Conservation (phyloP, 805 yeast species). For the Saccharomycopsis guyanensis region DNA sequence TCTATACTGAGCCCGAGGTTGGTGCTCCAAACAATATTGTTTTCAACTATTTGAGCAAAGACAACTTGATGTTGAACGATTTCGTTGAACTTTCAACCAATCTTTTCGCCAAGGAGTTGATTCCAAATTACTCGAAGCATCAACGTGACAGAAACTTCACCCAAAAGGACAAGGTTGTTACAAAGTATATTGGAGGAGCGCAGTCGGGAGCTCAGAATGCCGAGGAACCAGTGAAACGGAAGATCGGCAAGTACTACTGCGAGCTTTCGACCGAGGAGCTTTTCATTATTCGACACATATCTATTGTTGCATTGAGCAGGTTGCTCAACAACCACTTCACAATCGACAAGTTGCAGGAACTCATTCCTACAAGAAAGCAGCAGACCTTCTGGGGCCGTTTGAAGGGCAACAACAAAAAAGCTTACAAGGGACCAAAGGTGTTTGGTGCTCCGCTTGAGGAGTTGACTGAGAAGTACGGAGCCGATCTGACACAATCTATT, state of each 20-base stretch:
- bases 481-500: conserved; percentile 75
- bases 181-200: background rate
- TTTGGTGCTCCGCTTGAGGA: conserved; percentile 74
- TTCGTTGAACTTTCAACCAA: conserved; percentile 96
- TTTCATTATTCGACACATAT: conserved; percentile 48
- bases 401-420: conserved; percentile 23
- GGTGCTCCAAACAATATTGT: conserved; percentile 36
- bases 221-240: background rate
- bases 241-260: conserved; percentile 46
- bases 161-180: background rate
- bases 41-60: conserved; percentile 64
- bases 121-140: conserved; percentile 88
- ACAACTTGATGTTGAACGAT: conserved; percentile 88
- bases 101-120: conserved; percentile 87
- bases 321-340: conserved; percentile 26
- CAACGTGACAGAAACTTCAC: conserved; percentile 37
- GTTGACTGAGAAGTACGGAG: conserved; percentile 63
- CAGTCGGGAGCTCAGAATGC: background rate
- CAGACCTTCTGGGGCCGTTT: conserved; percentile 41
- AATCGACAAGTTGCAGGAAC: conserved; percentile 33
- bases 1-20: conserved; percentile 5
- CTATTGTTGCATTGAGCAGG: conserved; percentile 42
- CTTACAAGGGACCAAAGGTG: conserved; percentile 35
- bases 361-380: conserved; percentile 25
- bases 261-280: conserved; percentile 54